A percentile compares a stretch with the other conserved stretches of the same genome.
Evolutionary conservation across 768 basidiomycete species (phyloP).

Genomic region (Boletus barrowsii): DNA sequence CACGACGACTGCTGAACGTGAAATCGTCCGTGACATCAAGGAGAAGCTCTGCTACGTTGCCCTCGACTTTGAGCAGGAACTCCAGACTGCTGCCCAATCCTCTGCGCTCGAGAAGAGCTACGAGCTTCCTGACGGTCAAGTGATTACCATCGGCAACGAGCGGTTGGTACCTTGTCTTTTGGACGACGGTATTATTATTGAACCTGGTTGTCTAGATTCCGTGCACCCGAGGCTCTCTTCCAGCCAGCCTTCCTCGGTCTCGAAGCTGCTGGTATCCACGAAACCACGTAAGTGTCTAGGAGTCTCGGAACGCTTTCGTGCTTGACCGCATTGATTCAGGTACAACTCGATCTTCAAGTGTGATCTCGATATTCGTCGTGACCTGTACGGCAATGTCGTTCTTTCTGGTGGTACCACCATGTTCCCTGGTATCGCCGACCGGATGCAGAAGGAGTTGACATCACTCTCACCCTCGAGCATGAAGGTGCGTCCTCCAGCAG

Average conservation of each 20-base stretch:
- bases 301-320: not conserved
- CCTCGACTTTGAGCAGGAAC: conserved; percentile 90
- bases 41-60: conserved; percentile 92
- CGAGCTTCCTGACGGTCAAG: conserved; percentile 90
- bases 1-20: conserved; percentile 89
- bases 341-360: conserved; percentile 64
- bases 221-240: conserved; percentile 56
- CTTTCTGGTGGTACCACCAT: conserved; percentile 86
- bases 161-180: conserved; percentile 33
- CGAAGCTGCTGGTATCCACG: conserved; percentile 83
- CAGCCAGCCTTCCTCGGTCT: conserved; percentile 59
- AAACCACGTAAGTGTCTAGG: conserved; percentile 46
- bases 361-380: conserved; percentile 61
- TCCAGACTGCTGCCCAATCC: conserved; percentile 86
- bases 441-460: conserved; percentile 93
- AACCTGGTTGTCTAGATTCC: conserved; percentile 39
- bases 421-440: conserved; percentile 95
- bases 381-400: conserved; percentile 35
- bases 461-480: conserved; percentile 76
- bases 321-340: conserved; percentile 22
- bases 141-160: conserved; percentile 81
- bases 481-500: conserved; percentile 51
- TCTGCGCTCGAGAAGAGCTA: conserved; percentile 91
- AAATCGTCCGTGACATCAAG: conserved; percentile 97
- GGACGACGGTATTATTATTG: not conserved